These are phyloP conservation scores for Cryptosporidium tyzzeri DNA, from an alignment of 169 alveolate species.

Conservation along the genomic window DNA sequence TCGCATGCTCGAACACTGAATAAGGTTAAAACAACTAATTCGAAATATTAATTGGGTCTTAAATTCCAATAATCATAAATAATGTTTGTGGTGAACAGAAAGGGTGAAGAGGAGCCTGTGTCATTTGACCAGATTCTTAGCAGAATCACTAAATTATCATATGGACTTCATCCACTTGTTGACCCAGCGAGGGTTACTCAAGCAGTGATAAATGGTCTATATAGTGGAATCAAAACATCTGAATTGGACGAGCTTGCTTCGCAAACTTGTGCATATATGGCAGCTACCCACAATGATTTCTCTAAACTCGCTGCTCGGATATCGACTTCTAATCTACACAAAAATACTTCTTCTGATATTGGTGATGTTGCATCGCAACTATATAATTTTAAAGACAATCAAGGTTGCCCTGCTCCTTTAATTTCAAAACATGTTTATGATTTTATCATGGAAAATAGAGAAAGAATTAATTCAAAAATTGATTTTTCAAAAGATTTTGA, in stretches of 20 bases:
- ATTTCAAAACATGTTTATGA: constrained; percentile 92
- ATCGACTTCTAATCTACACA: constrained; percentile 95
- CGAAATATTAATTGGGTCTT: neutral
- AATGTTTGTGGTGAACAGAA: constrained; percentile 88
- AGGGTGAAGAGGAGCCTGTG: constrained; percentile 87
- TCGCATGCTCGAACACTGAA: neutral
- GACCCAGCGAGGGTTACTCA: constrained; percentile 90
- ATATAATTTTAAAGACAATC: constrained; percentile 85
- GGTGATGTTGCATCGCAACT: constrained; percentile 86
- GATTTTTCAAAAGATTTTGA: constrained; percentile 94
- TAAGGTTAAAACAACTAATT: neutral
- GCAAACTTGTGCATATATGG: constrained; percentile 99
- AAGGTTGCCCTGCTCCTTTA: constrained; percentile 93
- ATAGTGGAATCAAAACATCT: constrained; percentile 93
- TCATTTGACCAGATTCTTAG: constrained; percentile 86
- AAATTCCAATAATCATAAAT: constrained; percentile 1
- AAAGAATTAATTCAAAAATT: constrained; percentile 89
- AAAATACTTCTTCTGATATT: constrained; percentile 91
- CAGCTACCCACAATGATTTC: constrained; percentile 97
- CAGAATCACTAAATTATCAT: constrained; percentile 85
- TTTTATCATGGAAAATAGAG: constrained; percentile 88
- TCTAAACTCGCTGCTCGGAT: constrained; percentile 97
- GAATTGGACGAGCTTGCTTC: constrained; percentile 97
- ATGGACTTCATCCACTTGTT: constrained; percentile 88
- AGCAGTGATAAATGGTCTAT: constrained; percentile 93